Conservation (phyloP, 108 stramenopile species). For the Conticribra weissflogii region DNA sequence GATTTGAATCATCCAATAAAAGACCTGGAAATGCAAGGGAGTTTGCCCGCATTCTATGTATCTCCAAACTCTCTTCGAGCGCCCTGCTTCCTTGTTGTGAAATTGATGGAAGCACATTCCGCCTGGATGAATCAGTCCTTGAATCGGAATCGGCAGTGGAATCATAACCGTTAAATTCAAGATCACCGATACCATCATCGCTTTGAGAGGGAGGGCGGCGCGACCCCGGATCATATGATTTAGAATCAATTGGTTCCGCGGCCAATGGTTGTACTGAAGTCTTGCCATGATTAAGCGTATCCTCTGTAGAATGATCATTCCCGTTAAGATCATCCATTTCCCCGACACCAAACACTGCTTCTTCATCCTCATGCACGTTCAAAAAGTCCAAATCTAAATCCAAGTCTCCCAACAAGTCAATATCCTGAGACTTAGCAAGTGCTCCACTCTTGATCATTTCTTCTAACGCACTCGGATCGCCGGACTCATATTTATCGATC, state of each 20-base stretch:
- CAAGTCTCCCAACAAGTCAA: conserved; percentile 86
- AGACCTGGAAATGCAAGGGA: conserved; percentile 63
- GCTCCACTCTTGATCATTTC: conserved; percentile 72
- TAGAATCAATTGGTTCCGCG: neutral
- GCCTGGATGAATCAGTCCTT: conserved; percentile 6
- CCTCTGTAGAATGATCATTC: conserved; percentile 13
- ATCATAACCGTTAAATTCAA: conserved; percentile 76
- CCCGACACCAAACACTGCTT: conserved; percentile 42
- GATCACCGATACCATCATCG: conserved; percentile 78
- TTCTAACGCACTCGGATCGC: conserved; percentile 74
- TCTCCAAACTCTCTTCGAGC: conserved; percentile 42
- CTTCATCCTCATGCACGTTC: conserved; percentile 59
- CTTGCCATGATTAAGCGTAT: neutral
- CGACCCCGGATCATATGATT: conserved; percentile 6
- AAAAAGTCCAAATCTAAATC: conserved; percentile 90
- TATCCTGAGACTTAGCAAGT: conserved; percentile 56
- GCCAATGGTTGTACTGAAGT: neutral
- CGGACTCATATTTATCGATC: conserved; percentile 88
- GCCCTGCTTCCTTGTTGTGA: conserved; percentile 2
- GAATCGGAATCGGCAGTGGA: conserved; percentile 9
- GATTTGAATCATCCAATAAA: conserved; percentile 39
- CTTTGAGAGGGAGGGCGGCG: conserved; percentile 1
- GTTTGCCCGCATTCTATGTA: conserved; percentile 72
- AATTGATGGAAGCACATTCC: conserved; percentile 12
- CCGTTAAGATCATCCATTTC: conserved; percentile 30